phyloP scores from a whole-genome alignment of 2,329 filamentous ascomycete genomes.

The Colletotrichum falcatum region DNA sequence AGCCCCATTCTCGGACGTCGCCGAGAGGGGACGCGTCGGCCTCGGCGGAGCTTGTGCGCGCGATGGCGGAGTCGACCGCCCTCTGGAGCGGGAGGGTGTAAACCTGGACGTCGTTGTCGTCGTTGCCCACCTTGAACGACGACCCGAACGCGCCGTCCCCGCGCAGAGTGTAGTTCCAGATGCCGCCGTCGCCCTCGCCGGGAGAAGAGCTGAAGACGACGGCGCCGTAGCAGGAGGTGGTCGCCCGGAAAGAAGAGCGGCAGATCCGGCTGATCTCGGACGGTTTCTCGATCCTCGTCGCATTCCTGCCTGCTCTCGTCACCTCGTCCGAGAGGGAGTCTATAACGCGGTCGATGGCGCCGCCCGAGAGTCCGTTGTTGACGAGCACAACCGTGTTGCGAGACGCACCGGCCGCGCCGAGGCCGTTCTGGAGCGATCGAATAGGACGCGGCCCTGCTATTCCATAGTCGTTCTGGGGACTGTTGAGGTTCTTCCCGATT shows the following conservation, averaged over 20 bases:
- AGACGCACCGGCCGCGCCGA: slow-evolving; percentile 12
- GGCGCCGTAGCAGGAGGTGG: slow-evolving; percentile 79
- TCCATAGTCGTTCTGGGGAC: slow-evolving; percentile 80
- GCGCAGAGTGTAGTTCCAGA: slow-evolving; percentile 81
- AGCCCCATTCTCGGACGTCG: slow-evolving; percentile 47
- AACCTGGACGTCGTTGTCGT: slow-evolving; percentile 72
- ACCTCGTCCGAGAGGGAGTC: slow-evolving; percentile 61
- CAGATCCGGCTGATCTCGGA: slow-evolving; percentile 60
- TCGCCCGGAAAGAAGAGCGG: slow-evolving; percentile 69
- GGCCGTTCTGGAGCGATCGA: slow-evolving; percentile 62
- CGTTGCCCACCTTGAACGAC: slow-evolving; percentile 66
- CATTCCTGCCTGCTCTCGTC: slow-evolving; percentile 45
- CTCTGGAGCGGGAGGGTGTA: slow-evolving; percentile 77
- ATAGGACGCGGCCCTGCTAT: slow-evolving; percentile 73
- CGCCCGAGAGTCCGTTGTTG: slow-evolving; percentile 76
- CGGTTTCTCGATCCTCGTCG: slow-evolving; percentile 44
- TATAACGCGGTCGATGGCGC: slow-evolving; percentile 81
- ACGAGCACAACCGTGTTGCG: slow-evolving; percentile 82
- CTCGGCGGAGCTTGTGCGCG: slow-evolving; percentile 53
- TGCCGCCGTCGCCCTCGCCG: slow-evolving; percentile 55
- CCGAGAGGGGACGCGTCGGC: slow-evolving; percentile 45
- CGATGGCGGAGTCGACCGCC: slow-evolving; percentile 75
- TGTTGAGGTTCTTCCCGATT: slow-evolving; percentile 85
- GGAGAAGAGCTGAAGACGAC: slow-evolving; percentile 79
- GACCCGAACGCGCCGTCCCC: slow-evolving; percentile 69